Percentiles rank a stretch among this genome's conserved stretches.
These are phyloP conservation scores for Xylariaceae sp. DNA, from an alignment of 2,329 filamentous ascomycete genomes.

Conservation along the genomic window DNA sequence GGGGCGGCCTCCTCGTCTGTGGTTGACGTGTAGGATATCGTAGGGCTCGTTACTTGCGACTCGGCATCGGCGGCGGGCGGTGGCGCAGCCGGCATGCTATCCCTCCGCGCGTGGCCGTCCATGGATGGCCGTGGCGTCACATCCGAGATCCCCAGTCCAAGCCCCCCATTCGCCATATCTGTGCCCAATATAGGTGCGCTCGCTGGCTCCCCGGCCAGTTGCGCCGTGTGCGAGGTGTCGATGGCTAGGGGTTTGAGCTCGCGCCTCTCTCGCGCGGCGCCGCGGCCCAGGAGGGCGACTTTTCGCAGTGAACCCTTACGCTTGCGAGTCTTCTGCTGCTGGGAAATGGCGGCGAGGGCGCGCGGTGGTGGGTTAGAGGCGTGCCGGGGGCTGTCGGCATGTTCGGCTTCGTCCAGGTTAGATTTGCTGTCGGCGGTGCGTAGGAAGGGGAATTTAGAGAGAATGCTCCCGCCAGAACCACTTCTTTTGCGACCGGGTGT, in stretches of 20 bases:
- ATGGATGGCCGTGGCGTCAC: conserved; percentile 50
- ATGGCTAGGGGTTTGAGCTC: conserved; percentile 52
- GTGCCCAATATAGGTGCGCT: conserved; percentile 22
- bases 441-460: conserved; percentile 72
- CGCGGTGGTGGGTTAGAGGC: conserved; percentile 28
- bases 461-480: conserved; percentile 62
- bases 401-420: conserved; percentile 28
- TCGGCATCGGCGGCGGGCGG: conserved; percentile 26
- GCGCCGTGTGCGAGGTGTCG: conserved; percentile 36
- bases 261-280: conserved; percentile 62
- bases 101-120: conserved; percentile 47
- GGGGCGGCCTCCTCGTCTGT: conserved; percentile 83
- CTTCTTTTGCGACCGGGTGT: conserved; percentile 51
- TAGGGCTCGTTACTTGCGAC: conserved; percentile 50
- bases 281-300: conserved; percentile 78
- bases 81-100: conserved; percentile 24
- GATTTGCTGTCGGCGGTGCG: conserved; percentile 44
- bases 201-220: conserved; percentile 25
- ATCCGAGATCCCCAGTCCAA: conserved; percentile 45
- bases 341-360: conserved; percentile 37
- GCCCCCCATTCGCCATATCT: background rate
- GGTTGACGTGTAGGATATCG: conserved; percentile 68
- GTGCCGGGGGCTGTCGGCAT: too few species aligned
- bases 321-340: conserved; percentile 62
- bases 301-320: conserved; percentile 86